Conservation (phyloP, 768 basidiomycete genomes). For the Cytidiella melzeri region DNA sequence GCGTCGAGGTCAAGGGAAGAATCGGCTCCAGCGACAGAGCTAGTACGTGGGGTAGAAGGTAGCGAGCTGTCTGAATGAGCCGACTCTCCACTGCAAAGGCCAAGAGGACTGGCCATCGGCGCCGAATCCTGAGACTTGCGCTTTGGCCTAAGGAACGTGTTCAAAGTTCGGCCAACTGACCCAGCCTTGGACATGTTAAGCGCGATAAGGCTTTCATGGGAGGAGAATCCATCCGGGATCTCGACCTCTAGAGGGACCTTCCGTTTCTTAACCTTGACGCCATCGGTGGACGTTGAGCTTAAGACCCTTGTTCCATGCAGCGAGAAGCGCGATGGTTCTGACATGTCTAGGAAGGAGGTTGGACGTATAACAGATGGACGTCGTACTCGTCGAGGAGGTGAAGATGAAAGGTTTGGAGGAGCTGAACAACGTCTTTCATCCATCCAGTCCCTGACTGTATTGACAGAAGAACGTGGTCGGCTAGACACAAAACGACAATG, state of each 20-base stretch:
- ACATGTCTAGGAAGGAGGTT: background rate
- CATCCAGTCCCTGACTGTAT: background rate
- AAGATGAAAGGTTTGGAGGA: no score
- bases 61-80: background rate
- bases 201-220: background rate
- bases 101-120: background rate
- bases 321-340: background rate
- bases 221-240: background rate
- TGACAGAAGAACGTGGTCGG: background rate
- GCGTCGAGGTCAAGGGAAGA: background rate
- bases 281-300: background rate
- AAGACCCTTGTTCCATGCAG: background rate
- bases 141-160: background rate
- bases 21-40: background rate
- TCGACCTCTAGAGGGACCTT: background rate
- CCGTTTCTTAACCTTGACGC: background rate
- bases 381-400: background rate
- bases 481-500: background rate
- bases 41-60: background rate
- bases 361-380: background rate
- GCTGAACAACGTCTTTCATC: background rate
- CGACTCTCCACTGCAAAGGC: background rate
- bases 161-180: background rate
- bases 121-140: background rate
- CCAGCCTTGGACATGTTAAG: background rate